Percentiles rank a stretch among this genome's conserved stretches.
These are phyloP conservation scores for Salix suchowensis DNA, from an alignment of 345 rosid genomes.

Conservation along the genomic window DNA sequence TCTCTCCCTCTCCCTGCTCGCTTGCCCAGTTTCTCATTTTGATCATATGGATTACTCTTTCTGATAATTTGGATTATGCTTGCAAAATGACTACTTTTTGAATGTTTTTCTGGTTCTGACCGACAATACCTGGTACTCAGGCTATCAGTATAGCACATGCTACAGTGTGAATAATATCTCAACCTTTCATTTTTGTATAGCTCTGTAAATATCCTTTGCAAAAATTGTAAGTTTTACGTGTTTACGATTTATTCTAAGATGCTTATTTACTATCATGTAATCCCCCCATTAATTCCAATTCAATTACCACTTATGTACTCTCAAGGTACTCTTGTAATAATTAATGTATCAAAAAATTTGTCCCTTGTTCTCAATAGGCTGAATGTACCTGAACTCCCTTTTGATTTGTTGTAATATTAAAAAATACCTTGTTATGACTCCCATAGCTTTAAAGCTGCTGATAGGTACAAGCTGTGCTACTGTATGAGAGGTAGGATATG, in stretches of 20 bases:
- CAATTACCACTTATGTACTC: constrained; percentile 2
- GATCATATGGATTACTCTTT: background rate
- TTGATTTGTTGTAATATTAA: constrained; percentile 15
- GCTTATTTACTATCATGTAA: constrained; percentile 5
- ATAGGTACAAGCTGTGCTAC: constrained; percentile 48
- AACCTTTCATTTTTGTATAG: background rate
- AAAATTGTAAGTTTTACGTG: background rate
- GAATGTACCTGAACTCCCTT: constrained; percentile 6
- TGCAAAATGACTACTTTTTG: background rate
- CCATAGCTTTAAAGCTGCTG: constrained; percentile 44
- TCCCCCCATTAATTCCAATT: constrained; percentile 6
- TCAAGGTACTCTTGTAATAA: constrained; percentile 12
- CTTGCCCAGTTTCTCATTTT: background rate
- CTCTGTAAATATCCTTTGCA: background rate
- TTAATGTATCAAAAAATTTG: constrained; percentile 18
- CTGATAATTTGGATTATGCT: background rate
- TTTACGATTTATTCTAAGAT: constrained; percentile 6
- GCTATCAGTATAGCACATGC: background rate
- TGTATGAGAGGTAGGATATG: constrained; percentile 48
- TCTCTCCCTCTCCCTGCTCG: background rate
- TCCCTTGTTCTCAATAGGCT: constrained; percentile 12
- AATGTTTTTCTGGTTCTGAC: background rate
- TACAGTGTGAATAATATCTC: background rate
- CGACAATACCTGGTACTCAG: background rate
- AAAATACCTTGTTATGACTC: constrained; percentile 16